These are phyloP conservation scores for Rostrohypoxylon terebratum DNA, from an alignment of 495 filamentous ascomycete species.

Conservation along the genomic window DNA sequence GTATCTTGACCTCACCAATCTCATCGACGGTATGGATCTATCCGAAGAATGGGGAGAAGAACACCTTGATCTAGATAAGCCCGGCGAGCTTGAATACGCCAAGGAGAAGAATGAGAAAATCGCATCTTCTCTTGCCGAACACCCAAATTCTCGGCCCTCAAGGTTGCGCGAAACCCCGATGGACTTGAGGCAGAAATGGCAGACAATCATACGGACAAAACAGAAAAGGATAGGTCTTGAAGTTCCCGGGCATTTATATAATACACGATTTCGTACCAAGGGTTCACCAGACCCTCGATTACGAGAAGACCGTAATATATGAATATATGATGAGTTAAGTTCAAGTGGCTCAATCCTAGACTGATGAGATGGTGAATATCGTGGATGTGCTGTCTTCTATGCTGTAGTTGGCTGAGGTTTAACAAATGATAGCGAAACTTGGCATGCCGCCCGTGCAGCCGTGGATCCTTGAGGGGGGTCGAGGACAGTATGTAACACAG, in stretches of 20 bases:
- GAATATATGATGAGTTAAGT: not conserved
- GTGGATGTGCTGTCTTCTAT: not conserved
- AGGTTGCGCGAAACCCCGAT: not conserved
- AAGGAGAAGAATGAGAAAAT: slow-evolving; percentile 5
- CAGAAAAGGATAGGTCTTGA: slow-evolving; percentile 2
- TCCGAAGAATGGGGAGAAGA: slow-evolving; percentile 8
- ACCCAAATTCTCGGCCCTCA: not conserved
- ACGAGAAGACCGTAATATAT: slow-evolving; percentile 8
- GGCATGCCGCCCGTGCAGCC: too few species aligned
- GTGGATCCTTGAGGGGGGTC: not conserved
- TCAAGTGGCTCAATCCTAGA: not conserved
- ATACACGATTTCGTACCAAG: slow-evolving; percentile 1
- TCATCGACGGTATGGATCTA: slow-evolving; percentile 10
- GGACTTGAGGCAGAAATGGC: slow-evolving; percentile 5
- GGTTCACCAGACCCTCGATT: slow-evolving; percentile 10
- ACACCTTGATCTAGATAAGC: not conserved
- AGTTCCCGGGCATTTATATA: not conserved
- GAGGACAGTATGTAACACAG: not conserved
- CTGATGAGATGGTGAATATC: not conserved
- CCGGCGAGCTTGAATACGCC: not conserved
- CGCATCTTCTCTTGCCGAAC: not conserved
- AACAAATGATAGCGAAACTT: not conserved
- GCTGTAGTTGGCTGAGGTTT: not conserved
- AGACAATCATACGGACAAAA: not conserved
- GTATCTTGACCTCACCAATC: slow-evolving; percentile 10